Evolutionary conservation across 768 basidiomycete genomes (phyloP).

Genomic region (Mycena galopus): DNA sequence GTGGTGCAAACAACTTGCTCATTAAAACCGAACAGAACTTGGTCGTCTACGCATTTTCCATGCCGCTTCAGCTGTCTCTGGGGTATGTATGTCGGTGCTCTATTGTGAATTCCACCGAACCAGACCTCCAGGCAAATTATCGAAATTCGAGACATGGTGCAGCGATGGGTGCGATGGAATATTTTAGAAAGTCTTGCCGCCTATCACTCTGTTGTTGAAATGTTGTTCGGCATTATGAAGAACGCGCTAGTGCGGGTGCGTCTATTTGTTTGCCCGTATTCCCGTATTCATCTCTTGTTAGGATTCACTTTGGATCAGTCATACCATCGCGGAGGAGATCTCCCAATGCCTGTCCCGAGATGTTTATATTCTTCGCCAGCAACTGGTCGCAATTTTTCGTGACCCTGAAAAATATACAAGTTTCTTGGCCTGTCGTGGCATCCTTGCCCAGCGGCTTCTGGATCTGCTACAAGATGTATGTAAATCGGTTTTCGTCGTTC

Average conservation of each 20-base stretch:
- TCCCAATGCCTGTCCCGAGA: conserved; percentile 16
- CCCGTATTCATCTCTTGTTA: background rate
- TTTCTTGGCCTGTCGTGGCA: conserved; percentile 15
- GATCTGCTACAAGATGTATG: conserved; percentile 33
- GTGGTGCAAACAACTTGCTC: background rate
- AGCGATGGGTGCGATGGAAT: conserved; percentile 12
- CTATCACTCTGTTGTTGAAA: conserved; percentile 18
- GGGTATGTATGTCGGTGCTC: background rate
- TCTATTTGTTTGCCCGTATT: background rate
- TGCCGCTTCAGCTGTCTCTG: conserved; percentile 7
- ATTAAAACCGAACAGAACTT: background rate
- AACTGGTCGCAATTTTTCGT: conserved; percentile 8
- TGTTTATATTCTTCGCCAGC: conserved; percentile 1
- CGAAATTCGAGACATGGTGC: conserved; percentile 7
- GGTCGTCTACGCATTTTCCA: conserved; percentile 1
- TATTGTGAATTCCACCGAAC: background rate
- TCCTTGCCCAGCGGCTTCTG: conserved; percentile 22
- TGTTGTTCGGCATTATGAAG: conserved; percentile 13
- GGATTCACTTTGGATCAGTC: background rate
- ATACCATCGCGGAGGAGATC: background rate
- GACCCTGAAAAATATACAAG: conserved; percentile 8
- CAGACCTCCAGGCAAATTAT: background rate
- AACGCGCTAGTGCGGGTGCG: conserved; percentile 1
- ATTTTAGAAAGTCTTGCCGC: conserved; percentile 9
- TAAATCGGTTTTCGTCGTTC: background rate